A percentile compares a stretch with the other conserved stretches of the same genome.
Conservation (phyloP, 169 alveolate genomes). For the Plasmodium malariae region DNA sequence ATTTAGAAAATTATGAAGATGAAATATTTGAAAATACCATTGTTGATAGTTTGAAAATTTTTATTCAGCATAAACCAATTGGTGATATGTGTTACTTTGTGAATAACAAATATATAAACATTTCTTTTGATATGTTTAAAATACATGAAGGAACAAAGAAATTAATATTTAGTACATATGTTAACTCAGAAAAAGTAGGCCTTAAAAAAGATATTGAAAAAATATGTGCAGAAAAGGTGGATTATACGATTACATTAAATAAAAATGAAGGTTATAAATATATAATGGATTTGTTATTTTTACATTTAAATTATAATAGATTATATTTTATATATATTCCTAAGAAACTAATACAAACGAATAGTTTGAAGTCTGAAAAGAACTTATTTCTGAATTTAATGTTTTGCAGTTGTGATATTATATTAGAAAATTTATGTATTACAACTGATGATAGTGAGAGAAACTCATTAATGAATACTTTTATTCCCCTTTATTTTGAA, state of each 20-base stretch:
- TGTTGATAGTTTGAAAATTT: constrained; percentile 39
- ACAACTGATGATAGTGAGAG: constrained; percentile 17
- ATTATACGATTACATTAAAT: constrained; percentile 57
- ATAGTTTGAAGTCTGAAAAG: constrained; percentile 19
- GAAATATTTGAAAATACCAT: background rate
- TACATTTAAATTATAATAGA: constrained; percentile 70
- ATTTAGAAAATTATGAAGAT: constrained; percentile 25
- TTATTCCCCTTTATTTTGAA: constrained; percentile 47
- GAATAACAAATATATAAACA: constrained; percentile 31
- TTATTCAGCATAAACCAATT: constrained; percentile 52
- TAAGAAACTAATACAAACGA: constrained; percentile 7
- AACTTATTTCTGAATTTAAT: constrained; percentile 36
- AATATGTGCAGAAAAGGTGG: background rate
- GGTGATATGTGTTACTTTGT: constrained; percentile 58
- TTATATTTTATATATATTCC: constrained; percentile 58
- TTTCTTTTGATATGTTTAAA: constrained; percentile 53
- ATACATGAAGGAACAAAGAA: constrained; percentile 38
- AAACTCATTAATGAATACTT: constrained; percentile 1
- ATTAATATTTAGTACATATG: constrained; percentile 56
- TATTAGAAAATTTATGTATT: constrained; percentile 59
- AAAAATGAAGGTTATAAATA: constrained; percentile 50
- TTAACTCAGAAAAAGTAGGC: constrained; percentile 2
- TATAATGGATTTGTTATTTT: constrained; percentile 60
- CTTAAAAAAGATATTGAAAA: background rate
- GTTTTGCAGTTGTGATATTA: constrained; percentile 44